Evolutionary conservation across 345 rosid genomes (phyloP).

Genomic region (Rhizophora apiculata): DNA sequence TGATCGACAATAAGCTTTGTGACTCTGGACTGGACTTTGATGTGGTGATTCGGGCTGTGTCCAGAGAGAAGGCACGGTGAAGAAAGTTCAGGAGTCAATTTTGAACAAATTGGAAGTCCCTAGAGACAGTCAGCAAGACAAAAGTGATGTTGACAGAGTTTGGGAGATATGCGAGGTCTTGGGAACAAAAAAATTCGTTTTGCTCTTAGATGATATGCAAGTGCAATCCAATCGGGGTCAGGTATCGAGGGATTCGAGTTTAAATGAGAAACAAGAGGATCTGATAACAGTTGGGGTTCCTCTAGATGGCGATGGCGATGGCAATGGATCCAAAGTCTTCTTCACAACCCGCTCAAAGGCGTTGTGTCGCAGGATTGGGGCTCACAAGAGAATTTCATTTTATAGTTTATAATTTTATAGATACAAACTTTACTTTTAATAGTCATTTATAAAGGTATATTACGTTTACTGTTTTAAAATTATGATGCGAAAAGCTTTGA

Average conservation of each 20-base stretch:
- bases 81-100: constrained; percentile 13
- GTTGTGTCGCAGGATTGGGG: not conserved
- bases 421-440: too few species aligned
- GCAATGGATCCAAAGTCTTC: constrained; percentile 4
- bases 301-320: not conserved
- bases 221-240: not conserved
- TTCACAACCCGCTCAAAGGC: not conserved
- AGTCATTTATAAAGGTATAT: too few species aligned
- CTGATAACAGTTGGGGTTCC: constrained; percentile 13
- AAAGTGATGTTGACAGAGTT: not conserved
- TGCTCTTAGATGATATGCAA: constrained; percentile 19
- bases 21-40: not conserved
- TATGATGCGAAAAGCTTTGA: too few species aligned
- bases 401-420: too few species aligned
- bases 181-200: not conserved
- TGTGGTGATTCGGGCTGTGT: not conserved
- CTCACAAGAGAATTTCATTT: too few species aligned
- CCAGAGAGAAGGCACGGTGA: not conserved
- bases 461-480: too few species aligned
- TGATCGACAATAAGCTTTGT: constrained; percentile 1
- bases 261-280: constrained; percentile 5
- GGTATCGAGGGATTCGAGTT: not conserved
- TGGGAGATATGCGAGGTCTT: not conserved
- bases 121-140: constrained; percentile 1
- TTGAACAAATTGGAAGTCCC: constrained; percentile 1